A percentile compares a stretch with the other conserved stretches of the same genome.
These are phyloP conservation scores for Omphalotus olearius DNA, from an alignment of 1,284 basidiomycete species.

Conservation along the genomic window DNA sequence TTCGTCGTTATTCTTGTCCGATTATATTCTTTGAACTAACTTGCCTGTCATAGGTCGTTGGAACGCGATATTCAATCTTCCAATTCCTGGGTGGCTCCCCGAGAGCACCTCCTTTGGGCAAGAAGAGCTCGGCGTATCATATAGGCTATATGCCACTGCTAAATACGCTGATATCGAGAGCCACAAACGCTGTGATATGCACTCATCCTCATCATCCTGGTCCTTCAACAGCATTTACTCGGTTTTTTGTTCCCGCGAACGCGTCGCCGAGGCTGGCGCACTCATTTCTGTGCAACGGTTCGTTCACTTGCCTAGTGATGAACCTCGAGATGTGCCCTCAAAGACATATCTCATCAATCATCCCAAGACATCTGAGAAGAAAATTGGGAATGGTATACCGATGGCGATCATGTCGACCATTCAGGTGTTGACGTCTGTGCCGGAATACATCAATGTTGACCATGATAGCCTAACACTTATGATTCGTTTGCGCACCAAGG, in stretches of 20 bases:
- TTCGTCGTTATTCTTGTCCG: conserved; percentile 22
- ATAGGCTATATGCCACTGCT: conserved; percentile 65
- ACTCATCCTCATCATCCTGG: conserved; percentile 24
- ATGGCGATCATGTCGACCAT: conserved; percentile 53
- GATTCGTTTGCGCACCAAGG: conserved; percentile 56
- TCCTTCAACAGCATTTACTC: conserved; percentile 46
- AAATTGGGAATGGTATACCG: conserved; percentile 34
- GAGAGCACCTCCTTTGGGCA: conserved; percentile 47
- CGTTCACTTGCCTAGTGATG: conserved; percentile 32
- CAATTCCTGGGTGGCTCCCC: conserved; percentile 77
- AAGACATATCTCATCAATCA: conserved; percentile 31
- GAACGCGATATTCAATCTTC: conserved; percentile 69
- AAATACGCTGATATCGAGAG: conserved; percentile 47
- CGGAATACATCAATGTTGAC: conserved; percentile 46
- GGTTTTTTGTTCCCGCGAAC: conserved; percentile 39
- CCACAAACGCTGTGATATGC: conserved; percentile 7
- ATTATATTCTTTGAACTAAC: conserved; percentile 6
- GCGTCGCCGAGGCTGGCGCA: conserved; percentile 30
- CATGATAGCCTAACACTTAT: conserved; percentile 46
- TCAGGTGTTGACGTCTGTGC: conserved; percentile 57
- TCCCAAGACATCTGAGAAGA: conserved; percentile 23
- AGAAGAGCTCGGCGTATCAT: conserved; percentile 51
- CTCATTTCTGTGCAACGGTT: conserved; percentile 44
- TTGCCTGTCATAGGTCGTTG: conserved; percentile 38
- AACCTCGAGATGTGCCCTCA: conserved; percentile 18